Evolutionary conservation across 75 land plant species (phyloP).

Genomic region (Picea sitchensis): DNA sequence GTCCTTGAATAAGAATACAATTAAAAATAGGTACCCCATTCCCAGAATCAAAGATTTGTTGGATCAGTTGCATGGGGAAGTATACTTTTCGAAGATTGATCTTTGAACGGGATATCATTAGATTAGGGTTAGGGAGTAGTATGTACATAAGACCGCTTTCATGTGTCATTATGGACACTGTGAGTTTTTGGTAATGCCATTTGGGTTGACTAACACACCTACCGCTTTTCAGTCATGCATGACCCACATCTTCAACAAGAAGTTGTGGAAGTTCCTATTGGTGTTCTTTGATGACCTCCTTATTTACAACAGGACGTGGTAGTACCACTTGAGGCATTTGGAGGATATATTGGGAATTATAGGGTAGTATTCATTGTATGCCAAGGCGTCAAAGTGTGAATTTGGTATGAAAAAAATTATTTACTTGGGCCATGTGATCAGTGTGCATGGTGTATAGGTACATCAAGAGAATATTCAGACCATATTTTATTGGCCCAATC

Average conservation of each 20-base stretch:
- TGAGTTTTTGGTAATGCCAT: no score
- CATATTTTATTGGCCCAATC: background rate
- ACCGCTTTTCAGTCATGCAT: background rate
- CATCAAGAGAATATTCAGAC: background rate
- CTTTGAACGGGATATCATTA: background rate
- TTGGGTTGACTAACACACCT: background rate
- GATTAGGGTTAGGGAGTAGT: background rate
- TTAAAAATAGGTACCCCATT: background rate
- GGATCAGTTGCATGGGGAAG: no score
- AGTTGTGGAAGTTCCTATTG: background rate
- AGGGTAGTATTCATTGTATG: background rate
- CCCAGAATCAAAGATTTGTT: background rate
- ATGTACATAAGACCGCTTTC: background rate
- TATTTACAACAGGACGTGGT: background rate
- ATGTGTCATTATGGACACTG: no score
- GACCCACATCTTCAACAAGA: background rate
- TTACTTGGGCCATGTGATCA: background rate
- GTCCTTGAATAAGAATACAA: constrained; percentile 5
- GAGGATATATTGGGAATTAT: background rate
- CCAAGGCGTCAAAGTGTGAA: background rate
- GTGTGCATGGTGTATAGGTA: background rate
- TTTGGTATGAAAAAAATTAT: background rate
- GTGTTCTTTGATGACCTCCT: background rate
- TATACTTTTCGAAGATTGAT: background rate
- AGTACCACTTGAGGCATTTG: background rate